A percentile compares a stretch with the other conserved stretches of the same genome.
Conservation (phyloP, 1,284 basidiomycete species). For the Volvariella surrecta region DNA sequence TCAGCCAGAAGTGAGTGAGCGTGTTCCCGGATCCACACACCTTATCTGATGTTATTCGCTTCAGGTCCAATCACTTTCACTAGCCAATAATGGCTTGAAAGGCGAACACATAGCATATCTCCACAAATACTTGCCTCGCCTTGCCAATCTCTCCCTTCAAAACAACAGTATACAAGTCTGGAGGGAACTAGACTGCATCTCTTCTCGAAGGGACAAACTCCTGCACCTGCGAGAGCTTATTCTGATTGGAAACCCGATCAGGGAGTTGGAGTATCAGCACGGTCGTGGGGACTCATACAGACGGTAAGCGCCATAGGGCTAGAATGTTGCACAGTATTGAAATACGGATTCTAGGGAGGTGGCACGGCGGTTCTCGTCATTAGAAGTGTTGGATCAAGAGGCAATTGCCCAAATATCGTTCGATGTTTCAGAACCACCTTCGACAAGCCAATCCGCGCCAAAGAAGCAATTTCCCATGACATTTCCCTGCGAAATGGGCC, state of each 20-base stretch:
- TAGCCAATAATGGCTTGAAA: conserved; percentile 51
- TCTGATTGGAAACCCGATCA: conserved; percentile 73
- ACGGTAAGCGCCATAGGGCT: conserved; percentile 35
- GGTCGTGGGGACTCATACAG: conserved; percentile 52
- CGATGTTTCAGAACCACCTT: conserved; percentile 44
- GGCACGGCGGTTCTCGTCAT: conserved; percentile 56
- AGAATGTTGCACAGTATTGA: conserved; percentile 1
- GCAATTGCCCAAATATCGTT: conserved; percentile 69
- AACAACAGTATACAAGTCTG: conserved; percentile 60
- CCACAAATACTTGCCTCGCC: conserved; percentile 57
- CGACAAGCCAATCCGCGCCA: conserved; percentile 28
- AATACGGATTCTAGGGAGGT: conserved; percentile 45
- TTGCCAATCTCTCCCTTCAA: conserved; percentile 79
- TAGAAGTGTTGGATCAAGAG: conserved; percentile 70
- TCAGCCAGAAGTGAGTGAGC: conserved; percentile 54
- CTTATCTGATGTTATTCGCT: conserved; percentile 2
- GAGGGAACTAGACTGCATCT: conserved; percentile 61
- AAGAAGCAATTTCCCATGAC: conserved; percentile 43
- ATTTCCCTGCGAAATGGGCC: conserved; percentile 68
- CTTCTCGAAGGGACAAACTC: conserved; percentile 51
- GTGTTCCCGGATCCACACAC: conserved; percentile 3
- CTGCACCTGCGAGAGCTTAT: conserved; percentile 68
- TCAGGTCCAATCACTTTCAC: conserved; percentile 70
- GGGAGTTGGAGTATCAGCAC: conserved; percentile 50
- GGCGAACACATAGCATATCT: conserved; percentile 48